Evolutionary conservation across 2,329 filamentous ascomycete species (phyloP).

Genomic region (Blastomyces gilchristii): DNA sequence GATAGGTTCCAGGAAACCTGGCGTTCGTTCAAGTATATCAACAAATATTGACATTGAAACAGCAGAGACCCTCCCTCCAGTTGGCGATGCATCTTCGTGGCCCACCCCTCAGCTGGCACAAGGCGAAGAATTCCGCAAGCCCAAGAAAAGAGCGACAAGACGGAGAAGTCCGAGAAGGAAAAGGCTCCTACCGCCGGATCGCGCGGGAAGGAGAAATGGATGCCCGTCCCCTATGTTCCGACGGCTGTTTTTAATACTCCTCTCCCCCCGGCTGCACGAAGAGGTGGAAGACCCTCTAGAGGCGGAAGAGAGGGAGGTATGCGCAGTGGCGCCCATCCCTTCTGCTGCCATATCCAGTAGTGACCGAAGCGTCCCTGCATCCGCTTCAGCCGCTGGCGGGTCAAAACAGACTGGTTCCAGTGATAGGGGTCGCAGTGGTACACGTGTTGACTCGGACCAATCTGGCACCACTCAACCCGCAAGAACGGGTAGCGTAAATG

Average conservation of each 20-base stretch:
- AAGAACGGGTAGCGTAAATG: conserved; percentile 29
- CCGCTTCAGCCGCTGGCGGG: conserved; percentile 19
- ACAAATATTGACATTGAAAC: conserved; percentile 13
- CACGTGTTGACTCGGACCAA: conserved; percentile 29
- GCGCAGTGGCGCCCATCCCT: conserved; percentile 35
- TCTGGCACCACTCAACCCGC: conserved; percentile 31
- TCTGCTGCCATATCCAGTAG: conserved; percentile 21
- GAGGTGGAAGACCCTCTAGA: conserved; percentile 47
- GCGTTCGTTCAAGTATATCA: conserved; percentile 13
- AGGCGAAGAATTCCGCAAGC: conserved; percentile 67
- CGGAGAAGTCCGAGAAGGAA: conserved; percentile 47
- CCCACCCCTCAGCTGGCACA: conserved; percentile 76
- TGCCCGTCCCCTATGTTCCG: conserved; percentile 69
- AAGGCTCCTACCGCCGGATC: conserved; percentile 48
- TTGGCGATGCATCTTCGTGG: conserved; percentile 72
- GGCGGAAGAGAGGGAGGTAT: conserved; percentile 43
- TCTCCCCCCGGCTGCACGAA: conserved; percentile 43
- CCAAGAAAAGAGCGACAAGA: conserved; percentile 49
- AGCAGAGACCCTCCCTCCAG: conserved; percentile 46
- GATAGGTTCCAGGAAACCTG: conserved; percentile 18
- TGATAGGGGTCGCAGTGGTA: conserved; percentile 29
- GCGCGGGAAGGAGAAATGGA: conserved; percentile 72
- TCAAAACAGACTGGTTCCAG: conserved; percentile 24
- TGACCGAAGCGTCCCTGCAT: conserved; percentile 28
- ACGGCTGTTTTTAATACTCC: conserved; percentile 80